phyloP scores from a whole-genome alignment of 2,329 filamentous ascomycete species.

The Helminthosporium solani region DNA sequence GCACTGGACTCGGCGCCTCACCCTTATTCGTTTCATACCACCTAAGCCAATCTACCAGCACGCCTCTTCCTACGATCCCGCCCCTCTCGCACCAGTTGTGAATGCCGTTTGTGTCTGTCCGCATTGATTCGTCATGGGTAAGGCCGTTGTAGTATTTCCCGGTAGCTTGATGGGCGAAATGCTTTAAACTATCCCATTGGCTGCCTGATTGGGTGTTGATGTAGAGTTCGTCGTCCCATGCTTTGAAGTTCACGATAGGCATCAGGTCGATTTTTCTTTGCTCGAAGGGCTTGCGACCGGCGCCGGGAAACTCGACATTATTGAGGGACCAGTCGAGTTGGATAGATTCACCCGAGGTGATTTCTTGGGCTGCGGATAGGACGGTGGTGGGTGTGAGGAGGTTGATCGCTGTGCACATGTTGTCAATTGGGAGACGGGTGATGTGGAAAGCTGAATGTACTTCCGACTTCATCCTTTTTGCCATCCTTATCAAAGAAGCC shows the following conservation, averaged over 20 bases:
- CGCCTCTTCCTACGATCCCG: slow-evolving; percentile 38
- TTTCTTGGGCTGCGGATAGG: slow-evolving; percentile 51
- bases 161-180: slow-evolving; percentile 36
- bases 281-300: slow-evolving; percentile 53
- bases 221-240: slow-evolving; percentile 35
- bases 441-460: slow-evolving; percentile 42
- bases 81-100: slow-evolving; percentile 41
- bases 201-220: slow-evolving; percentile 37
- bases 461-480: slow-evolving; percentile 55
- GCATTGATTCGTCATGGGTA: slow-evolving; percentile 28
- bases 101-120: slow-evolving; percentile 31
- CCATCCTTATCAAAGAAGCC: slow-evolving; percentile 38
- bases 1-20: slow-evolving; percentile 26
- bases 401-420: slow-evolving; percentile 25
- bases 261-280: slow-evolving; percentile 53
- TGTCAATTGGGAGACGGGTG: not conserved
- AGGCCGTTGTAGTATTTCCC: slow-evolving; percentile 34
- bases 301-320: slow-evolving; percentile 57
- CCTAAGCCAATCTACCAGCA: slow-evolving; percentile 35
- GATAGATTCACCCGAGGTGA: slow-evolving; percentile 54
- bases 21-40: slow-evolving; percentile 36
- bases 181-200: slow-evolving; percentile 41
- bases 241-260: slow-evolving; percentile 26
- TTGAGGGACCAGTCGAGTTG: slow-evolving; percentile 57
- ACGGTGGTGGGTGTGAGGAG: slow-evolving; percentile 55